Evolutionary conservation across 1,284 basidiomycete genomes (phyloP).

Genomic region (Pyrrhoderma noxium): DNA sequence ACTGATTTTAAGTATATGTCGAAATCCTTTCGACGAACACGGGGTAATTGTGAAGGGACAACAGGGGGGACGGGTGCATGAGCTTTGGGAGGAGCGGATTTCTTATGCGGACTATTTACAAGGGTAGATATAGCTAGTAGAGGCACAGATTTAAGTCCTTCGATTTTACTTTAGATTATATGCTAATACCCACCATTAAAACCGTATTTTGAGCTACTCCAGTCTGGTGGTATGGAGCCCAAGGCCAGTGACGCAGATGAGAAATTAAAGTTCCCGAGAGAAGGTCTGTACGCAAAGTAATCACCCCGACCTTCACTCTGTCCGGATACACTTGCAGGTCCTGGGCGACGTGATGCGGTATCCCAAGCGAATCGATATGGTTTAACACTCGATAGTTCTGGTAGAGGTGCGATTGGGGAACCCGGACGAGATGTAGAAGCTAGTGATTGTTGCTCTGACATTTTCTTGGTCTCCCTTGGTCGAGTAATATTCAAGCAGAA

Average conservation of each 20-base stretch:
- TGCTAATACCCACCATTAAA: conserved; percentile 55
- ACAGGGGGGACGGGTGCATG: conserved; percentile 73
- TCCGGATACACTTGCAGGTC: conserved; percentile 56
- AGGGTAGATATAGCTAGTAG: conserved; percentile 61
- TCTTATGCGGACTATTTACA: conserved; percentile 80
- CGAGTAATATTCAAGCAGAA: too few species aligned
- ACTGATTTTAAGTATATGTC: conserved; percentile 74
- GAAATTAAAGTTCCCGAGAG: conserved; percentile 36
- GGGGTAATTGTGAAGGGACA: conserved; percentile 64
- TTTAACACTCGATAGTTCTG: conserved; percentile 37
- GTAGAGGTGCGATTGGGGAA: conserved; percentile 40
- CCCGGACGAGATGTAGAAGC: conserved; percentile 36
- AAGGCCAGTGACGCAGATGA: conserved; percentile 35
- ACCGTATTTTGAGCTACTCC: conserved; percentile 72
- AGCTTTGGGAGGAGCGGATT: conserved; percentile 77
- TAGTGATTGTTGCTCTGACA: conserved; percentile 35
- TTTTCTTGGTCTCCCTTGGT: conserved; percentile 13
- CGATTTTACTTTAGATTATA: neutral
- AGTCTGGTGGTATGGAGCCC: conserved; percentile 49
- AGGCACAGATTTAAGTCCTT: neutral
- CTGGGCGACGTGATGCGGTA: conserved; percentile 39
- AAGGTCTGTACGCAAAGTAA: conserved; percentile 39
- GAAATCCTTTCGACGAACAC: conserved; percentile 78
- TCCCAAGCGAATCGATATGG: conserved; percentile 68
- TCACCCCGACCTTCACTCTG: conserved; percentile 54